phyloP scores from a whole-genome alignment of 1,284 basidiomycete species.

The Ceratobasidium sp. region DNA sequence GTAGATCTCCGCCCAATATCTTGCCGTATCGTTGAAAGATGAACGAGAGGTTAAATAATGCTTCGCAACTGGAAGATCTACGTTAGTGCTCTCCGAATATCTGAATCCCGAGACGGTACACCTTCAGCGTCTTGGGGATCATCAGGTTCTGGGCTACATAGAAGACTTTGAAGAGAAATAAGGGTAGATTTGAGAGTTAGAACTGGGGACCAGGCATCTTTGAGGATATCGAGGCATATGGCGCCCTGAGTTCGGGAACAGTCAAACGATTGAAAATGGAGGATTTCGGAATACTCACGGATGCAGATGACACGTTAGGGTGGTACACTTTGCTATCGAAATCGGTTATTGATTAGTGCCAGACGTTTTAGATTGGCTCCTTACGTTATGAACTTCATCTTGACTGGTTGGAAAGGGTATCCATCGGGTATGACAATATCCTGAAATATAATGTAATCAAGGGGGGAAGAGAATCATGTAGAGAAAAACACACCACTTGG shows the following conservation, averaged over 20 bases:
- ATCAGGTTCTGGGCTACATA: conserved; percentile 96
- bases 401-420: conserved; percentile 97
- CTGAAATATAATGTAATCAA: conserved; percentile 57
- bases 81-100: conserved; percentile 1
- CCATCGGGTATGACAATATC: conserved; percentile 95
- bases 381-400: conserved; percentile 95
- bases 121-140: conserved; percentile 97
- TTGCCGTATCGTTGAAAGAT: conserved; percentile 92
- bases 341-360: conserved; percentile 39
- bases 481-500: conserved; percentile 72
- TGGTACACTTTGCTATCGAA: conserved; percentile 84
- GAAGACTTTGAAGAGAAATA: conserved; percentile 92
- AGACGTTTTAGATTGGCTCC: not conserved
- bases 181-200: conserved; percentile 96
- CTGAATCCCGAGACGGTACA: conserved; percentile 45
- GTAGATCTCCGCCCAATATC: conserved; percentile 93
- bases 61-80: conserved; percentile 75
- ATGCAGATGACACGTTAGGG: conserved; percentile 95
- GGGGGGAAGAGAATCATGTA: not conserved
- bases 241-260: conserved; percentile 8
- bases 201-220: conserved; percentile 93
- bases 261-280: not conserved
- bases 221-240: conserved; percentile 69
- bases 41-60: conserved; percentile 90
- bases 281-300: conserved; percentile 56